Base-by-base conservation (phyloP, 495 filamentous ascomycete species). In the Penicillium herquei region DNA sequence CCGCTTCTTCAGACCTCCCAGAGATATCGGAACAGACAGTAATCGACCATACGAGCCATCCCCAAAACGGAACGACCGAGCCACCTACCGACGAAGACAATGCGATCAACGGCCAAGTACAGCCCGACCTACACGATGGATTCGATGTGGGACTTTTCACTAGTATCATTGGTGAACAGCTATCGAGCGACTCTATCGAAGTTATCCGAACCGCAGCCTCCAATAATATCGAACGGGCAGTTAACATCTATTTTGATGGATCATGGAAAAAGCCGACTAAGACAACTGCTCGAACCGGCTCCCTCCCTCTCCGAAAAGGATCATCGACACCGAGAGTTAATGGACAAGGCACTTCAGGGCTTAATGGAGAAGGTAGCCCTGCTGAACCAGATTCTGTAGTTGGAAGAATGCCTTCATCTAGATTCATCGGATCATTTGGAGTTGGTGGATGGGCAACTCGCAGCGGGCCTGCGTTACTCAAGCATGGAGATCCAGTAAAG, bases 361-460 rank as follows among this genome's bases (percentile, higher is more conserved):
- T 48, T 6, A 47, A 30, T 1, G 56, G 52, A 0, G 50, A 54
- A 17, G 42, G 40, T 3, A 35, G 39, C 1, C 39, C 54, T 13
- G 10, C 39, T 0, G 61, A 66, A 45, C 49, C 18, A 7, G 41
- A 43, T 35, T 61, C 62, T 33, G 52, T 59, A 17, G n/a, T 56
- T 55, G 61, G 33, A 82, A 84, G 54, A 9, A 70, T 72, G 70
- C 87, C 89, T 0, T 60, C 78, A 3, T 78, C 74, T 51, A 80
- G 95, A 64, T 98, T 96, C 65, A 78, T 98, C 45, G 94, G 94
- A 30, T 89, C 90, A 0, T 95, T 98, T 72, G 94, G 95, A 13
- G 92, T 90, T 6, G 89, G 84, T 32, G 93, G 85, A 7, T 98
- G 94, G 94, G 83, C 90, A 39, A 98, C 94, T n/a, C 82, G 84